Conservation (phyloP, 2,329 filamentous ascomycete species). For the Aureobasidium sp. region DNA sequence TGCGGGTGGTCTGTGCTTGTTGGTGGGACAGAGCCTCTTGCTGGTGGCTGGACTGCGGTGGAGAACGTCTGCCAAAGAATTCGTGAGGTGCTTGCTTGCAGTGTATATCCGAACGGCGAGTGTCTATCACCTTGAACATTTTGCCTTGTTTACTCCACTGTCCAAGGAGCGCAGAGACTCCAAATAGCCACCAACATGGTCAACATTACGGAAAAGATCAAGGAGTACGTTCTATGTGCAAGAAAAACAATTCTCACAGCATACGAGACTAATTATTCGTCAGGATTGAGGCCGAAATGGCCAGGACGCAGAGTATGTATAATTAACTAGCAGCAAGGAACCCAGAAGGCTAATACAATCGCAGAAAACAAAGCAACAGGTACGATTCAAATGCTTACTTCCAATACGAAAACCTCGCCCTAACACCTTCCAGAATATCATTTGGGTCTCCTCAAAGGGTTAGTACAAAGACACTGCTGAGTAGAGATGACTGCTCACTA, state of each 20-base stretch:
- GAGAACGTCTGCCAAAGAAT: conserved; percentile 12
- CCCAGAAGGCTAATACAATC: conserved; percentile 28
- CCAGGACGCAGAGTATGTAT: conserved; percentile 84
- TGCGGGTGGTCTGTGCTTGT: neutral
- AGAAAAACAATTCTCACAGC: neutral
- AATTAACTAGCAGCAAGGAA: neutral
- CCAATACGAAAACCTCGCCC: conserved; percentile 16
- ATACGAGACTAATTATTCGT: conserved; percentile 9
- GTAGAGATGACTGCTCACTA: conserved; percentile 21
- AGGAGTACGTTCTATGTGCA: conserved; percentile 58
- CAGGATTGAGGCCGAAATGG: conserved; percentile 99
- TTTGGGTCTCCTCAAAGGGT: conserved; percentile 96
- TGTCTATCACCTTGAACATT: neutral
- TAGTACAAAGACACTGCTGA: conserved; percentile 24
- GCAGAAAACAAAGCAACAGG: conserved; percentile 98
- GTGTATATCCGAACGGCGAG: neutral
- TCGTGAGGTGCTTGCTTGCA: conserved; percentile 2
- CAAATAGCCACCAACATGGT: conserved; percentile 59
- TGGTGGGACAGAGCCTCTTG: neutral
- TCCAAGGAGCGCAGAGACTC: neutral
- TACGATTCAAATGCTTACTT: conserved; percentile 42
- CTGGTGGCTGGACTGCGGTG: neutral
- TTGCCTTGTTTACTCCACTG: neutral
- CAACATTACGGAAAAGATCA: conserved; percentile 99
- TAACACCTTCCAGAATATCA: conserved; percentile 72